A percentile compares a stretch with the other conserved stretches of the same genome.
Evolutionary conservation across 2,329 filamentous ascomycete species (phyloP).

Genomic region (Pseudogymnoascus sp.): DNA sequence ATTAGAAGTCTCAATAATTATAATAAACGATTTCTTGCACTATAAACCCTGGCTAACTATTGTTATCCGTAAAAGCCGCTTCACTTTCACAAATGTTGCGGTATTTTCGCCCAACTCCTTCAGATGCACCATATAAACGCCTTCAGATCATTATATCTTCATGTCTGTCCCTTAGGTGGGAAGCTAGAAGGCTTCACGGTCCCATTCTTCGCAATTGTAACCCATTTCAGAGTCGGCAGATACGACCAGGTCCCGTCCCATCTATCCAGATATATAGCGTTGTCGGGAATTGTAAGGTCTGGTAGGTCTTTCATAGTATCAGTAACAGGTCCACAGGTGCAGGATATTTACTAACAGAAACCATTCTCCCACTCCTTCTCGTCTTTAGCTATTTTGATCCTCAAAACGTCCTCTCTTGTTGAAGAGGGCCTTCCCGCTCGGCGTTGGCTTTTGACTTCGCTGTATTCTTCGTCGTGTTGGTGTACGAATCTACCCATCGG

Average conservation of each 20-base stretch:
- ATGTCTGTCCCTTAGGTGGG: slow-evolving; percentile 54
- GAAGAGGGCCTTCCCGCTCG: slow-evolving; percentile 73
- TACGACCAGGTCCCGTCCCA: slow-evolving; percentile 85
- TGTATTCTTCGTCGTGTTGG: slow-evolving; percentile 64
- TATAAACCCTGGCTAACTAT: background rate
- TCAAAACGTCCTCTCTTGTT: slow-evolving; percentile 68
- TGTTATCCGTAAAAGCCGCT: background rate
- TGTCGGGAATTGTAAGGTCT: slow-evolving; percentile 62
- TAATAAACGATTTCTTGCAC: background rate
- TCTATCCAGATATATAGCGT: slow-evolving; percentile 53
- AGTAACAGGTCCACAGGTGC: background rate
- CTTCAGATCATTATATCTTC: slow-evolving; percentile 10
- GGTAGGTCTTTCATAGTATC: slow-evolving; percentile 50
- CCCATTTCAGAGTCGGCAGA: slow-evolving; percentile 67
- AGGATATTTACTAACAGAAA: slow-evolving; percentile 53
- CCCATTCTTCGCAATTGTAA: slow-evolving; percentile 62
- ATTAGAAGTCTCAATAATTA: background rate
- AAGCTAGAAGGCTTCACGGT: slow-evolving; percentile 63
- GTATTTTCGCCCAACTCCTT: slow-evolving; percentile 5
- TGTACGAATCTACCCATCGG: slow-evolving; percentile 49
- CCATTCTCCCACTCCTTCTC: slow-evolving; percentile 75
- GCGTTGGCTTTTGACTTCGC: slow-evolving; percentile 56
- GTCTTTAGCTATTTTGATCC: slow-evolving; percentile 61
- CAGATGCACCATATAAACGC: slow-evolving; percentile 6
- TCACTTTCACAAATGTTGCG: background rate